Base-by-base conservation (phyloP, 164 flowering plant species). In the Taxillus chinensis region DNA sequence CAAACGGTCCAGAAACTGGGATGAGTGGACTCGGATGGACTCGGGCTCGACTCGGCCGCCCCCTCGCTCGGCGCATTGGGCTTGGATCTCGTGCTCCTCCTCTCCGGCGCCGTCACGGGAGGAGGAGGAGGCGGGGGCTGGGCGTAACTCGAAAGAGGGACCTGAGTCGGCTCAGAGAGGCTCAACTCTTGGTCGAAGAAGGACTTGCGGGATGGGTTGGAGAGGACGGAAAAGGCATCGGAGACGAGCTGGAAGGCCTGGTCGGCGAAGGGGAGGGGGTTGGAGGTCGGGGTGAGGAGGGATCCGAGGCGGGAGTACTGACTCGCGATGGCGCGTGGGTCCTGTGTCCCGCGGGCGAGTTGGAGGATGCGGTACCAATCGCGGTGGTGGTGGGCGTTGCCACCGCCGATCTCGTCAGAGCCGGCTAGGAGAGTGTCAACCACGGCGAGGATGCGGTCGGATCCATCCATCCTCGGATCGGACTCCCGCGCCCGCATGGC, bases 1-100 rank as follows among this genome's bases (percentile, higher is more conserved):
- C 91, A 83, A 15, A 82, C 77, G 1, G 91, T 83, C 91, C 91
- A 86, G 59, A 83, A 82, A 57, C 63, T 71, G 49, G 70, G 39
- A 60, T 42, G 66, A 40, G 3, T 41, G 5, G 68, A 4, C 57
- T 45, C 62, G 5, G 27, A 27, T 4, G 37, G 38, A 61, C 38
- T 62, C 38, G 68, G 64, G 42, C 55, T 55, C 40, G 55, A 59
- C 39, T 62, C 68, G 27, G 27, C 27, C 27, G 27, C 27, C 0
- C 27, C 27, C 16, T 43, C 60, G 0, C 9, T 16, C 6, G 49
- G 39, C 5, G 7, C 45, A 2, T 41, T 58, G 27, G 56, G 57
- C 16, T 43, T 63, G 17, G 11, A 12, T 7, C 62, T 65, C 41
- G 69, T 68, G 66, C 60, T 71, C 16, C 38, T 71, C 60, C 67